phyloP scores from a whole-genome alignment of 176 grass and related monocot species.

The Oryza officinalis region DNA sequence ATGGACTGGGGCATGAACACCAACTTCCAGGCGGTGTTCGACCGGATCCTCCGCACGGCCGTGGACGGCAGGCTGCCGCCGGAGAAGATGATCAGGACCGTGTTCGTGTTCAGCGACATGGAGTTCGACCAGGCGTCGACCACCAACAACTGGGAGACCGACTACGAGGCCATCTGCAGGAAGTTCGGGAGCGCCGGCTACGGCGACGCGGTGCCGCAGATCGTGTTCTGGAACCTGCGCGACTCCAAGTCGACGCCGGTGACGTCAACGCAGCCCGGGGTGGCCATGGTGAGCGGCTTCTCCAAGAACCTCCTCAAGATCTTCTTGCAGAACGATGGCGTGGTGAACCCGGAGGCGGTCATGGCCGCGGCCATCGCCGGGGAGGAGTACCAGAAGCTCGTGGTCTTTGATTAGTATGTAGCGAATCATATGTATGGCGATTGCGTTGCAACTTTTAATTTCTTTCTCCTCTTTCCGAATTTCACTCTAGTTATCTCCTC shows the following conservation, averaged over 20 bases:
- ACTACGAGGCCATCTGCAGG: constrained; percentile 66
- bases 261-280: constrained; percentile 51
- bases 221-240: constrained; percentile 86
- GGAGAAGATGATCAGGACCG: constrained; percentile 60
- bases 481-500: neutral
- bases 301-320: constrained; percentile 79
- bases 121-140: constrained; percentile 74
- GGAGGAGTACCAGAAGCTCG: constrained; percentile 55
- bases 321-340: constrained; percentile 51
- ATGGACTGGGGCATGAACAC: constrained; percentile 77
- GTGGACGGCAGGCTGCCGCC: constrained; percentile 36
- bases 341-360: constrained; percentile 39
- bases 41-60: constrained; percentile 57
- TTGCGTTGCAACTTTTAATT: too few species aligned
- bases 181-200: constrained; percentile 67
- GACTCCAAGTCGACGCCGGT: constrained; percentile 61
- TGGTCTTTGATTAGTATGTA: constrained; percentile 41
- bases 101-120: constrained; percentile 95
- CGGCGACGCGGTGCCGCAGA: constrained; percentile 56
- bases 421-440: too few species aligned
- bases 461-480: too few species aligned
- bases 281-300: constrained; percentile 80
- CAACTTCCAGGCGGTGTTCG: constrained; percentile 76
- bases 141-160: constrained; percentile 65
- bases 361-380: constrained; percentile 74